Evolutionary conservation across 495 filamentous ascomycete genomes (phyloP), one percentile per base, ranked within the genome.

Genomic region (Penicillium taxi): DNA sequence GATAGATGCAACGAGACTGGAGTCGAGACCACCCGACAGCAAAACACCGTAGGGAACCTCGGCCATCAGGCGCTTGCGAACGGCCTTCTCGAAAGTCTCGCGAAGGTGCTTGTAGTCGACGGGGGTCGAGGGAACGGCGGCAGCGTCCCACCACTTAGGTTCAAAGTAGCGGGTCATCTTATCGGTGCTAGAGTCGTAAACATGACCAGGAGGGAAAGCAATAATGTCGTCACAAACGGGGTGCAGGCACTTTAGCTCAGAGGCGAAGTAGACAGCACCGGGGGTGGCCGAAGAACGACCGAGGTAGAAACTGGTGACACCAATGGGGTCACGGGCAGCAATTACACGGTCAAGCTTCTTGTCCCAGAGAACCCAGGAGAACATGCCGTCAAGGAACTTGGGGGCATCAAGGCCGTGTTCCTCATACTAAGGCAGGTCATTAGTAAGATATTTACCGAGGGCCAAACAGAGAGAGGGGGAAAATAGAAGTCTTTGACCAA

Each of bases 11-110:
- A 96, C 87, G 61, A 98, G 67, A 55, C 84, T 91, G 19, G 93
- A 96, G 66, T 98, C 91, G 31, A 98, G 73, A 52, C 91, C 91
- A 52, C 91, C 91, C 19, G 93, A 96, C 13, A 98, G 72, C 31
- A 98, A 68, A 11, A 98, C 91, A 61, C 91, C 91, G 58, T 95
- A 98, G 12, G 91, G 91, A 30, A 98, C 91, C 64, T 98, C 91
- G 13, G 91, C 91, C 91, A 98, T 98, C 52, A 98, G 69, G 40
- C 91, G 78, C 69, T 98, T 98, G 51, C 91, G 78, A 29, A 98
- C 93, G 18, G 91, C 82, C 61, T 77, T 80, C 72, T 96, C 91
- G 26, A 98, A 70, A 0, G 82, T 81, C 45, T 78, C 74, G 32
- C 91, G 78, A 41, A 98, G 68, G 9, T 72, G 38, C 66, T 81